Evolutionary conservation across 2,329 filamentous ascomycete species (phyloP), one percentile per base, ranked within the genome.

Genomic region (Ascochyta fabae): DNA sequence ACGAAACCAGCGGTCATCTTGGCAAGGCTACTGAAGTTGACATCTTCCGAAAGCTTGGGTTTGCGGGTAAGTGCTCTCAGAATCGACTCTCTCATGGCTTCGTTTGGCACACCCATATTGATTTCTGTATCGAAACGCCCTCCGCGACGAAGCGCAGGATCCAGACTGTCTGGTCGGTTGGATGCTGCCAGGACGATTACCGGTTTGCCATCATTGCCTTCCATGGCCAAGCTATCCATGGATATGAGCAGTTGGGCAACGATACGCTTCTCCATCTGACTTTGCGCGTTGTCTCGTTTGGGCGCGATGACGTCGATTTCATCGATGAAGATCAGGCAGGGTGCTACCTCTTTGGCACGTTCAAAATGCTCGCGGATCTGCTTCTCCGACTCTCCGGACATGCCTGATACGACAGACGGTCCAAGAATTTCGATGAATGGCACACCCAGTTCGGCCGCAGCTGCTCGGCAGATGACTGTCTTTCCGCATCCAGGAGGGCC

Each of bases 141-240:
- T 49, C 85, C 88, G 73, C 88, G 84, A 66, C 88, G 84, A 29
- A 96, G 78, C 0, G 88, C 87, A 0, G 92, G 88, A 68, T 98
- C 92, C 33, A 99, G 81, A 64, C 89, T 92, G 68, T 96, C 92
- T 0, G 92, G 90, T 33, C 89, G 84, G 72, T 96, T 96, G 0
- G 94, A 97, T 3, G 95, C 95, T 1, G 93, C 95, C 46, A 98
- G 84, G 13, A 96, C 91, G 29, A 98, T 88, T 8, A 98, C 91
- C 1, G 90, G 89, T 69, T 91, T 91, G 3, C 86, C 87, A 13
- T 86, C 86, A 3, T 88, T 88, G 59, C 88, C 87, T 51, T 91
- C 86, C 60, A 89, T 80, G 34, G 86, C 83, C 36, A 98, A 81
- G 52, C 79, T 88, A 67, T 92, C 90, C 89, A 98, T 96, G 53